Conservation (phyloP, 495 filamentous ascomycete species). For the Sordaria brevicollis region DNA sequence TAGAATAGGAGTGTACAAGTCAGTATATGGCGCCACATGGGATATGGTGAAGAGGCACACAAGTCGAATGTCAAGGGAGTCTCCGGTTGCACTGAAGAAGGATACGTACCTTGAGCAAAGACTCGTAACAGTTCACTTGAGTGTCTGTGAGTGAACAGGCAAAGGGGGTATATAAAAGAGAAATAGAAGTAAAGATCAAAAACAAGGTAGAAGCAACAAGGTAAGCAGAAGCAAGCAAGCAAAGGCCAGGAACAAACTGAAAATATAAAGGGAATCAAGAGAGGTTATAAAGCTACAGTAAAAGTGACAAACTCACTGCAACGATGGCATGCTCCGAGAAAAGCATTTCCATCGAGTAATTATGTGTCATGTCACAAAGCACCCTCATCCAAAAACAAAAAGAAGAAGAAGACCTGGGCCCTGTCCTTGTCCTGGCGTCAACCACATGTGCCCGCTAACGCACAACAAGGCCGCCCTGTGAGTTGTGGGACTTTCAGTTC, state of each 20-base stretch:
- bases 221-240: background rate
- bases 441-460: background rate
- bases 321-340: background rate
- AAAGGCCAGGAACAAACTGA: background rate
- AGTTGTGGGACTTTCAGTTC: too few relatives aligned
- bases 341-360: conserved; percentile 39
- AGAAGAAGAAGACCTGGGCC: background rate
- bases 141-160: background rate
- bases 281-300: background rate
- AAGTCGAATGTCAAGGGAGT: background rate
- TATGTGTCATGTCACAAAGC: conserved; percentile 37
- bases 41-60: background rate
- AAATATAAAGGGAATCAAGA: background rate
- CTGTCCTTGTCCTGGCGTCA: too few relatives aligned
- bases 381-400: too few relatives aligned
- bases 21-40: background rate
- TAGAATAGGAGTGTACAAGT: background rate
- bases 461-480: background rate
- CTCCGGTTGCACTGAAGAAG: background rate
- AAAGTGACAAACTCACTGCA: conserved; percentile 2
- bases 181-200: background rate
- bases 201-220: background rate
- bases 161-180: background rate
- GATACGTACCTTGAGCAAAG: background rate
- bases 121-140: background rate